These are phyloP conservation scores for Podospora pseudoanserina DNA, from an alignment of 495 filamentous ascomycete species.

Conservation along the genomic window DNA sequence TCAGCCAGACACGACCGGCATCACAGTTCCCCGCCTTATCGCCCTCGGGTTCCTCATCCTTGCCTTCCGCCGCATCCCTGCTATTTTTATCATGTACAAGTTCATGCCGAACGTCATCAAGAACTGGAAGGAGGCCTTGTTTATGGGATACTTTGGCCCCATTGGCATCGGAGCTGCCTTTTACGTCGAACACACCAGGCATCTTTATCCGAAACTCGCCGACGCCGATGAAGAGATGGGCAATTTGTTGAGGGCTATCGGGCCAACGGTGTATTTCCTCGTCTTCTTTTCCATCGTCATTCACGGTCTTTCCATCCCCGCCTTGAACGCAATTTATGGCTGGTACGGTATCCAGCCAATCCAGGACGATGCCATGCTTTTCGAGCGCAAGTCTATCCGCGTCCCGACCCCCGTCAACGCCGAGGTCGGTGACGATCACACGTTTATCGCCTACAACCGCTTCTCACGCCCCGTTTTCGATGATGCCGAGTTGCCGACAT, in stretches of 20 bases:
- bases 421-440: constrained; percentile 33
- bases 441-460: constrained; percentile 53
- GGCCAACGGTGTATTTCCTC: constrained; percentile 56
- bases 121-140: constrained; percentile 60
- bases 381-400: constrained; percentile 47
- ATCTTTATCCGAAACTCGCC: constrained; percentile 51
- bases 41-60: constrained; percentile 72
- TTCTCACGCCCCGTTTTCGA: constrained; percentile 46
- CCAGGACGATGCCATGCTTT: constrained; percentile 50
- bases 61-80: constrained; percentile 52
- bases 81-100: constrained; percentile 48
- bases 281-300: constrained; percentile 57
- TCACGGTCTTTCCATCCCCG: constrained; percentile 56
- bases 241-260: constrained; percentile 46
- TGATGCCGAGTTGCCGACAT: constrained; percentile 13
- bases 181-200: constrained; percentile 64
- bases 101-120: constrained; percentile 66
- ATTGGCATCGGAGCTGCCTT: constrained; percentile 88
- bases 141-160: constrained; percentile 87
- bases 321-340: constrained; percentile 47
- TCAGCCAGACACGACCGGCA: constrained; percentile 37
- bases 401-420: constrained; percentile 53
- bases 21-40: constrained; percentile 62
- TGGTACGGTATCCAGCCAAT: constrained; percentile 44
- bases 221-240: constrained; percentile 52